A percentile compares a stretch with the other conserved stretches of the same genome.
Evolutionary conservation across 169 alveolate genomes (phyloP).

Genomic region (Eimeria brunetti): DNA sequence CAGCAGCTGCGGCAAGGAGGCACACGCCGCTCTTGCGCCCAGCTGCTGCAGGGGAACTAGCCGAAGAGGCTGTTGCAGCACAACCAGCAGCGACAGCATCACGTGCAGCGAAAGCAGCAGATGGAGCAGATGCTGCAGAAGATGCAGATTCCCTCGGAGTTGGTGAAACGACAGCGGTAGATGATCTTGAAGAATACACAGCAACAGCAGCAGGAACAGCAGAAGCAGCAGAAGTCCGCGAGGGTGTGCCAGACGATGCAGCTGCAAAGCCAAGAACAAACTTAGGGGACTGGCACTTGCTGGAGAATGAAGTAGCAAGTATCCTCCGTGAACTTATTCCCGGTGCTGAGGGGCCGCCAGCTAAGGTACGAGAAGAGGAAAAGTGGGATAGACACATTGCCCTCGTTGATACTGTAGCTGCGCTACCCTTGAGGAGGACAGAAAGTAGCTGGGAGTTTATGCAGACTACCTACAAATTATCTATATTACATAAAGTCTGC

Average conservation of each 20-base stretch:
- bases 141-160: background rate
- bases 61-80: background rate
- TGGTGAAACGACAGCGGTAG: background rate
- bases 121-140: background rate
- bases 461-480: no score
- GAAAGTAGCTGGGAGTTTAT: background rate
- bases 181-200: background rate
- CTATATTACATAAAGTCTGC: background rate
- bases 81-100: background rate
- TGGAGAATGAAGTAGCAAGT: slow-evolving; percentile 42
- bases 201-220: slow-evolving; percentile 26
- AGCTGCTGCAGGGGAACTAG: background rate
- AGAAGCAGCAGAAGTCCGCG: background rate
- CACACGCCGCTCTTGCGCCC: slow-evolving; percentile 31
- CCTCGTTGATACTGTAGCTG: background rate
- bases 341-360: slow-evolving; percentile 57
- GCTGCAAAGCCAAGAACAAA: background rate
- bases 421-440: background rate
- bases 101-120: background rate
- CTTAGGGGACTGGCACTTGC: slow-evolving; percentile 48
- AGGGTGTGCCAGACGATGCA: background rate
- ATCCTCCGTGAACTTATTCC: slow-evolving; percentile 42
- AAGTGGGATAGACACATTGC: background rate
- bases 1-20: slow-evolving; percentile 62
- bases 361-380: background rate